phyloP scores from a whole-genome alignment of 352 stramenopile genomes.

The Phytophthora syringae region DNA sequence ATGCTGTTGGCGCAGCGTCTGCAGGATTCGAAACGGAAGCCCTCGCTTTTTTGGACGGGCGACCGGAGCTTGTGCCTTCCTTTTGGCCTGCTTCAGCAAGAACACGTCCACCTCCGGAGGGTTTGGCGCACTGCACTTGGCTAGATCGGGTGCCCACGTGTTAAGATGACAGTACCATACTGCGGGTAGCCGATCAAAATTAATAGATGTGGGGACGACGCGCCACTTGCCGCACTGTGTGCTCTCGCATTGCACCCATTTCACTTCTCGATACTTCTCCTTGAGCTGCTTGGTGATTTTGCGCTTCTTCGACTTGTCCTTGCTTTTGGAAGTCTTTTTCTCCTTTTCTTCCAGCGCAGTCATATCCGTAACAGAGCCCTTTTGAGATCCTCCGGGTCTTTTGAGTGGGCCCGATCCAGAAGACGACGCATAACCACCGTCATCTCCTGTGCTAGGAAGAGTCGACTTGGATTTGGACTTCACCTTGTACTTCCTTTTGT shows the following conservation, averaged over 20 bases:
- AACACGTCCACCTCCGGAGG: conserved; percentile 76
- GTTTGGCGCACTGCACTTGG: conserved; percentile 73
- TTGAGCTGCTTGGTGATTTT: conserved; percentile 79
- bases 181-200: conserved; percentile 89
- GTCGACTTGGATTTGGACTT: conserved; percentile 44
- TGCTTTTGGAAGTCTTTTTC: conserved; percentile 49
- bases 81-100: conserved; percentile 76
- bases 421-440: conserved; percentile 45
- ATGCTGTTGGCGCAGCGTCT: conserved; percentile 19
- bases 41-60: conserved; percentile 65
- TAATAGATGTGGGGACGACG: conserved; percentile 91
- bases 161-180: conserved; percentile 90
- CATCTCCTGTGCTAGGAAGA: conserved; percentile 26
- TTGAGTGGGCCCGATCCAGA: conserved; percentile 39
- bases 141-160: conserved; percentile 76
- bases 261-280: conserved; percentile 85
- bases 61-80: conserved; percentile 18
- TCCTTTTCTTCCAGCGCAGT: conserved; percentile 32
- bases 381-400: conserved; percentile 28
- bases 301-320: conserved; percentile 80
- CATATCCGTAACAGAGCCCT: conserved; percentile 26
- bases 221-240: conserved; percentile 96
- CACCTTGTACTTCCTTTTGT: conserved; percentile 37
- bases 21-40: conserved; percentile 16
- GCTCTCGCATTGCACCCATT: conserved; percentile 96